Conservation (phyloP, 805 yeast genomes). For the Ogataea naganishii region DNA sequence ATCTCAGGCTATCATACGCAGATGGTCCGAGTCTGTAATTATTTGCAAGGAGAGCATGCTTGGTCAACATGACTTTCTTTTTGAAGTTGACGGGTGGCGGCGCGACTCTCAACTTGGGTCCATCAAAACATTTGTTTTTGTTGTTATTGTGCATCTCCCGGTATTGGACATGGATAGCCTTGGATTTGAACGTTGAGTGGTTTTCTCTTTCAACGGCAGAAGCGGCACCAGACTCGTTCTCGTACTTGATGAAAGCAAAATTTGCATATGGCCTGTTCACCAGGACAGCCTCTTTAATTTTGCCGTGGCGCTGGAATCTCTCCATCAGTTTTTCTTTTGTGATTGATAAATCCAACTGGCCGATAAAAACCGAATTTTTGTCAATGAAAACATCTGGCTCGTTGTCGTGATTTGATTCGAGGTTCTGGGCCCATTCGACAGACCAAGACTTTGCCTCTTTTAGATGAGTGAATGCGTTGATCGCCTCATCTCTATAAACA, state of each 20-base stretch:
- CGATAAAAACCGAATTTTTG: constrained; percentile 67
- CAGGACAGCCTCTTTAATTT: constrained; percentile 45
- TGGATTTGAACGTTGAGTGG: constrained; percentile 64
- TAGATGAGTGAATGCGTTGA: constrained; percentile 68
- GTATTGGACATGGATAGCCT: constrained; percentile 80
- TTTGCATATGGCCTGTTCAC: constrained; percentile 41
- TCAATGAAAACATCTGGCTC: constrained; percentile 45
- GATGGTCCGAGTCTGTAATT: no score
- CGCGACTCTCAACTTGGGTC: constrained; percentile 37
- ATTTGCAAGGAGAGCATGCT: no score
- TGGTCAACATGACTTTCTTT: constrained; percentile 25
- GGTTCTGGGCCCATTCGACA: constrained; percentile 83
- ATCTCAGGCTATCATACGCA: constrained; percentile 11
- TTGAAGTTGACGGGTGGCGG: constrained; percentile 75
- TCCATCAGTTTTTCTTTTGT: constrained; percentile 45
- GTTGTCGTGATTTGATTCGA: constrained; percentile 37
- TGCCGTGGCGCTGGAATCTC: constrained; percentile 63
- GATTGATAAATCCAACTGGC: constrained; percentile 52
- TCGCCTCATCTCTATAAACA: constrained; percentile 81
- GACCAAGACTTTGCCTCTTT: constrained; percentile 44
- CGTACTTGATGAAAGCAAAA: constrained; percentile 69
- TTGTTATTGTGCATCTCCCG: constrained; percentile 45
- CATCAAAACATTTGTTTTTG: constrained; percentile 19
- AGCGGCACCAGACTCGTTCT: constrained; percentile 66
- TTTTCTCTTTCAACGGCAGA: constrained; percentile 81